Conservation (phyloP, 148 eudicot species). For the Rhododendron simsii region DNA sequence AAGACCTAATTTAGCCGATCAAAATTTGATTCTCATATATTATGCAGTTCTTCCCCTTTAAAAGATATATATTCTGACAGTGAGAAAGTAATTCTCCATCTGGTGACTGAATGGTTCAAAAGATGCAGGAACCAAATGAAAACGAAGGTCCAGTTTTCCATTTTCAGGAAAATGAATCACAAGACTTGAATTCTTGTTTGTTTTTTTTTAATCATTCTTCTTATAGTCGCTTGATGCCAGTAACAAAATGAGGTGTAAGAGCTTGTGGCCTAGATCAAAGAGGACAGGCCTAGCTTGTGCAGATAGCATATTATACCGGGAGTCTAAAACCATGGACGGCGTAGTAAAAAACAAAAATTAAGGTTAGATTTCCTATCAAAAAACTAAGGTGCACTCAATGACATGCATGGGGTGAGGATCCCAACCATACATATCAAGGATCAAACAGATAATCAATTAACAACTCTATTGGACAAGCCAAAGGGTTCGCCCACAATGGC, state of each 20-base stretch:
- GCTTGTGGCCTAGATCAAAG: too few species aligned
- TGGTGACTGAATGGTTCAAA: not conserved
- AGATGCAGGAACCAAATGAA: not conserved
- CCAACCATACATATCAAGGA: not conserved
- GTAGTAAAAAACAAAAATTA: not conserved
- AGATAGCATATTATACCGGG: not conserved
- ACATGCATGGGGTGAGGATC: not conserved
- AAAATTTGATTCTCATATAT: too few species aligned
- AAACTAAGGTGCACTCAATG: not conserved
- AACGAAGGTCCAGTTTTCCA: not conserved
- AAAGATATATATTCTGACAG: not conserved
- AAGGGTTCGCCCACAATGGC: not conserved
- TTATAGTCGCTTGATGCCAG: too few species aligned
- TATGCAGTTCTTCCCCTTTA: not conserved
- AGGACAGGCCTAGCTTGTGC: not conserved
- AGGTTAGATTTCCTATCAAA: not conserved
- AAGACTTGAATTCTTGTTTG: not conserved
- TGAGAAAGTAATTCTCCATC: not conserved
- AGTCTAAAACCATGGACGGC: not conserved
- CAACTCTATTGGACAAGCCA: not conserved
- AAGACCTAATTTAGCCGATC: not conserved
- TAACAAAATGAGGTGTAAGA: too few species aligned
- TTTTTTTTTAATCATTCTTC: too few species aligned
- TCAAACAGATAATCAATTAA: not conserved
- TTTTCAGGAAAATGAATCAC: not conserved